phyloP scores from a whole-genome alignment of 768 basidiomycete genomes.

The Daedaleopsis sinensis region DNA sequence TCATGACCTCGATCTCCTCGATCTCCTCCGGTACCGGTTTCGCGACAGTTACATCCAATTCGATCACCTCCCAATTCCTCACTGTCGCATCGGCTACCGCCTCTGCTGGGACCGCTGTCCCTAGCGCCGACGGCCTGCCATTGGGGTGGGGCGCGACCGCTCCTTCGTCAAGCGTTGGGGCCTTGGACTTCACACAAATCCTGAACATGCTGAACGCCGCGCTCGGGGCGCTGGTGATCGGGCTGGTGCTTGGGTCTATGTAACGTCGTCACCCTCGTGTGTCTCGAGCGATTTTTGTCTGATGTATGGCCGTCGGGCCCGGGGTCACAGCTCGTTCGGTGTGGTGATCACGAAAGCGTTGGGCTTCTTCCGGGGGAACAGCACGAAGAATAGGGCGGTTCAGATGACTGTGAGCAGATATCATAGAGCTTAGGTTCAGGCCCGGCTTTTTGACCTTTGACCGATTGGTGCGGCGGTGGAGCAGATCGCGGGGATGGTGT shows the following conservation, averaged over 20 bases:
- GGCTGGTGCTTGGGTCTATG: slow-evolving; percentile 11
- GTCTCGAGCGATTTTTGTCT: background rate
- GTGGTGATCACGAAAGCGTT: slow-evolving; percentile 4
- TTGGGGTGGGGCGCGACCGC: background rate
- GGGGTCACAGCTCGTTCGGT: slow-evolving; percentile 9
- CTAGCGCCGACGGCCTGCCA: no score
- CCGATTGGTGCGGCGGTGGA: no score
- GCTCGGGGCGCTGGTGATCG: slow-evolving; percentile 3
- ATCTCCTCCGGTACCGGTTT: background rate
- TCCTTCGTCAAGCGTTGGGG: background rate
- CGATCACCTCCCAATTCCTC: background rate
- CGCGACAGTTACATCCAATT: background rate
- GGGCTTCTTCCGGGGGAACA: background rate
- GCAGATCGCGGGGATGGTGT: slow-evolving; percentile 7
- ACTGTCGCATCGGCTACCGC: background rate
- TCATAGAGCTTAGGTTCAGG: background rate
- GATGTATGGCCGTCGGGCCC: background rate
- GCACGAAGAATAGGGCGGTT: background rate
- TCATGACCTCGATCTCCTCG: background rate
- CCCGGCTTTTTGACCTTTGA: no score
- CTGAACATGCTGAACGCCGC: background rate
- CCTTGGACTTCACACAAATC: background rate
- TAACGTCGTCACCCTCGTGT: background rate
- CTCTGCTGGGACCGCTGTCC: no score
- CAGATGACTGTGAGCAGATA: background rate